phyloP scores from a whole-genome alignment of 2,329 filamentous ascomycete genomes.

The Aspergillus viridinutans region DNA sequence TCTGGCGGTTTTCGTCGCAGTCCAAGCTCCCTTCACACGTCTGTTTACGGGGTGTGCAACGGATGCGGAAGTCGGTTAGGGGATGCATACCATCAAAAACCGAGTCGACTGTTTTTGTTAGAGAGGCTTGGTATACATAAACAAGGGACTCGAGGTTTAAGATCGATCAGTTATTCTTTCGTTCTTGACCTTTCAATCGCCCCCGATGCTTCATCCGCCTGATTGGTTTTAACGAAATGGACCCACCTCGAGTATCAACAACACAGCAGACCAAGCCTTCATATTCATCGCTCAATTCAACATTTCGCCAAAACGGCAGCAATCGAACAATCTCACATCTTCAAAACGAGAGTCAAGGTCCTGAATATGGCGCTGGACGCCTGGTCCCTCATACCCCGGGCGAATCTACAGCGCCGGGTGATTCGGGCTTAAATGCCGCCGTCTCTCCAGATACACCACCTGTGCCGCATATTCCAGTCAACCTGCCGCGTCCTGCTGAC shows the following conservation, averaged over 20 bases:
- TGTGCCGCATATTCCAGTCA: slow-evolving; percentile 3
- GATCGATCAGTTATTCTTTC: not conserved
- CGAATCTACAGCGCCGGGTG: slow-evolving; percentile 1
- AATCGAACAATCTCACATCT: not conserved
- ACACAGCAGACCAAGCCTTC: not conserved
- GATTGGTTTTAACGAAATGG: slow-evolving; percentile 1
- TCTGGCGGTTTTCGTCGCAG: slow-evolving; percentile 4
- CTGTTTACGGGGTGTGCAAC: slow-evolving; percentile 4
- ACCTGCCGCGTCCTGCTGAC: slow-evolving; percentile 1
- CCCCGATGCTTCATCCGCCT: slow-evolving; percentile 11
- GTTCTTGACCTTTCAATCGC: not conserved
- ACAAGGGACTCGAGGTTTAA: not conserved
- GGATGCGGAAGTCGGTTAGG: slow-evolving; percentile 12
- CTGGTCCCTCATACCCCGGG: slow-evolving; percentile 1
- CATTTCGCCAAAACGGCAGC: not conserved
- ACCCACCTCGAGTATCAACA: not conserved
- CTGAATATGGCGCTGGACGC: slow-evolving; percentile 5
- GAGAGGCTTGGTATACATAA: not conserved
- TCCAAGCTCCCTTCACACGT: not conserved
- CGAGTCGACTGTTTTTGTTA: not conserved
- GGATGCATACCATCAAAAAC: slow-evolving; percentile 4
- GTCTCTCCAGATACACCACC: slow-evolving; percentile 2
- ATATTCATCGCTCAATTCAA: not conserved
- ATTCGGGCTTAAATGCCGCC: not conserved
- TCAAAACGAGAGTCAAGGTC: slow-evolving; percentile 2